Base-by-base conservation (phyloP, 192 early-diverging fungal species). In the Haplosporangium gracile region DNA sequence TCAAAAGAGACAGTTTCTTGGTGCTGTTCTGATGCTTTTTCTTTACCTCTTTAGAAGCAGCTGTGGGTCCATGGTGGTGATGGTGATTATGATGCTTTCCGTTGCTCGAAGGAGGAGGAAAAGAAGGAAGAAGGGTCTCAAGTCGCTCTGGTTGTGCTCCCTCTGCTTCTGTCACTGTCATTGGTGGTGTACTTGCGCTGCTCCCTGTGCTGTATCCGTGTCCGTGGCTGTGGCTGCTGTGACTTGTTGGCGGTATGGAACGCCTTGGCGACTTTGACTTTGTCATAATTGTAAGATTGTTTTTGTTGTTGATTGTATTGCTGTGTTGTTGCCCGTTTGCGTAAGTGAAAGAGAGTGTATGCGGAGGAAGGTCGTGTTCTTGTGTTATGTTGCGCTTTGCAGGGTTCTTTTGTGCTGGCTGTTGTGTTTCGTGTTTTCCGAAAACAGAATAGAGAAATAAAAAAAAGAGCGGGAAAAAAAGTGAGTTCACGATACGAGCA, bases 191-290 rank as follows among this genome's bases (percentile, higher is more conserved):
- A 51, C 49, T 51, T 22, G 16, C 16, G 49, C 15, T 63, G 57
- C 39, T 36, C 29, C 43, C 73, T 57, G 49, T 55, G 26, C 71
- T 72, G 71, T n/a, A 47, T 68, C 68, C 15, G 4, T 76, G 74
- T 16, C 65, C 38, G 57, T 76, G 32, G 26, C 36, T 32, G 51
- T 15, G 24, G 65, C 32, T 76, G 80, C 63, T 32, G n/a, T 65
- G n/a, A 32, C 60, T 78, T 39, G 76, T 40, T 18, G 77, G 77
- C 73, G 82, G 82, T 69, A 76, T 55, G 10, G 82, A 84, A 74
- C 82, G 72, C 77, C 74, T 84, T 36, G 82, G 82, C n/a, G 77
- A 78, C 65, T 75, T 84, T 68, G 76, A 6, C 51, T 74, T 83
- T 68, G 82, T 78, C 82, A 78, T 83, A 13, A 13, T 39, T 26